Evolutionary conservation across 805 yeast genomes (phyloP).

Genomic region (Metschnikowia similis): DNA sequence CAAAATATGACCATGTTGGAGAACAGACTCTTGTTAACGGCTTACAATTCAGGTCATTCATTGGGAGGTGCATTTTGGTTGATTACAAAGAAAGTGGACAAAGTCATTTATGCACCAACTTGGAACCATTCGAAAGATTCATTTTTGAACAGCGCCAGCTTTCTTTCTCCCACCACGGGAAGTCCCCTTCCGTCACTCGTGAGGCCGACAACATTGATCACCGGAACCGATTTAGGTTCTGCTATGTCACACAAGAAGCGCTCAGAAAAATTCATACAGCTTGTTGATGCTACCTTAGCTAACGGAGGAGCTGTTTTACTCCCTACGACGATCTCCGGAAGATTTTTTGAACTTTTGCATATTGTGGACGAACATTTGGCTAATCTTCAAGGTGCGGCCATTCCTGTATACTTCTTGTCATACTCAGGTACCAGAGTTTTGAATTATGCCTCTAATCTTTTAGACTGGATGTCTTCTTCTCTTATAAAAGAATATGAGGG

Average conservation of each 20-base stretch:
- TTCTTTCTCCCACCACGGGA: constrained; percentile 50
- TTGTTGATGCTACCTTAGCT: constrained; percentile 61
- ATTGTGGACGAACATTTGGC: constrained; percentile 62
- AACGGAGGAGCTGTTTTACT: constrained; percentile 78
- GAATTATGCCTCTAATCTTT: constrained; percentile 79
- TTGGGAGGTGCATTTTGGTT: constrained; percentile 94
- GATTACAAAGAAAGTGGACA: constrained; percentile 67
- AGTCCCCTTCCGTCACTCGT: constrained; percentile 58
- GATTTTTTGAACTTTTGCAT: constrained; percentile 75
- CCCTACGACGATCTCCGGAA: constrained; percentile 77
- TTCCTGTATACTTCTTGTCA: constrained; percentile 74
- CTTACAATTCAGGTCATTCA: constrained; percentile 87
- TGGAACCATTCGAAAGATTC: constrained; percentile 95
- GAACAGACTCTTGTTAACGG: constrained; percentile 64
- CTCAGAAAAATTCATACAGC: constrained; percentile 56
- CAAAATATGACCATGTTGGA: constrained; percentile 68
- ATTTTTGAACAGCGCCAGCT: constrained; percentile 67
- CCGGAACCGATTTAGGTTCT: constrained; percentile 68
- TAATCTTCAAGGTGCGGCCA: constrained; percentile 40
- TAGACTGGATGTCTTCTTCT: constrained; percentile 94
- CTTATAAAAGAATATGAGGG: constrained; percentile 81
- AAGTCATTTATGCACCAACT: constrained; percentile 79
- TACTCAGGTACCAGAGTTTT: constrained; percentile 74
- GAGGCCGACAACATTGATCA: constrained; percentile 80
- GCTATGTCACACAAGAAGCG: constrained; percentile 57